phyloP scores from a whole-genome alignment of 2,329 filamentous ascomycete genomes.

The Pseudogymnoascus sp. region DNA sequence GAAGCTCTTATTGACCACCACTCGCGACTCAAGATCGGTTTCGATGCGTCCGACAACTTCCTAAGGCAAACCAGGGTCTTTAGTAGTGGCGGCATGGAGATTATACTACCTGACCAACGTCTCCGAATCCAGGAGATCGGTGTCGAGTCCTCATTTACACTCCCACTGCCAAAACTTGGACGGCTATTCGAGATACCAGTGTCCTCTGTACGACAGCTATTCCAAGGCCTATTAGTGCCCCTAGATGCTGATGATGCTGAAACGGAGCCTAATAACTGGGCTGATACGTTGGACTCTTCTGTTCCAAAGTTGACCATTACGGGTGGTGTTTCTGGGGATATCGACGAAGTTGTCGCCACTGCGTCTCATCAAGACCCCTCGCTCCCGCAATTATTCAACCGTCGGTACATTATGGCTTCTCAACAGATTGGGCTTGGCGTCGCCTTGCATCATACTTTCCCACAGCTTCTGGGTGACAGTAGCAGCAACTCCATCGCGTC shows the following conservation, averaged over 20 bases:
- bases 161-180: conserved; percentile 16
- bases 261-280: background rate
- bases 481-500: conserved; percentile 20
- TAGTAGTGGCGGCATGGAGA: background rate
- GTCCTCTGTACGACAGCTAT: background rate
- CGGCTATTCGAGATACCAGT: background rate
- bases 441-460: conserved; percentile 17
- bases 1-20: conserved; percentile 27
- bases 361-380: background rate
- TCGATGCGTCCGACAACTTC: conserved; percentile 25
- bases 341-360: background rate
- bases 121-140: conserved; percentile 19
- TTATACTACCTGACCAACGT: conserved; percentile 25
- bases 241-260: background rate
- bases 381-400: background rate
- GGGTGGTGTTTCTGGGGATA: conserved; percentile 4
- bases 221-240: background rate
- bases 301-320: conserved; percentile 9
- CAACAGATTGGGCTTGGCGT: background rate
- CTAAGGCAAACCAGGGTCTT: background rate
- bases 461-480: conserved; percentile 20
- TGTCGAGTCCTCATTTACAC: background rate
- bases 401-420: background rate
- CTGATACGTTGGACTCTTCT: background rate
- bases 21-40: conserved; percentile 19